A percentile compares a stretch with the other conserved stretches of the same genome.
phyloP scores from a whole-genome alignment of 2,329 filamentous ascomycete genomes.

The Verticillium dahliae region DNA sequence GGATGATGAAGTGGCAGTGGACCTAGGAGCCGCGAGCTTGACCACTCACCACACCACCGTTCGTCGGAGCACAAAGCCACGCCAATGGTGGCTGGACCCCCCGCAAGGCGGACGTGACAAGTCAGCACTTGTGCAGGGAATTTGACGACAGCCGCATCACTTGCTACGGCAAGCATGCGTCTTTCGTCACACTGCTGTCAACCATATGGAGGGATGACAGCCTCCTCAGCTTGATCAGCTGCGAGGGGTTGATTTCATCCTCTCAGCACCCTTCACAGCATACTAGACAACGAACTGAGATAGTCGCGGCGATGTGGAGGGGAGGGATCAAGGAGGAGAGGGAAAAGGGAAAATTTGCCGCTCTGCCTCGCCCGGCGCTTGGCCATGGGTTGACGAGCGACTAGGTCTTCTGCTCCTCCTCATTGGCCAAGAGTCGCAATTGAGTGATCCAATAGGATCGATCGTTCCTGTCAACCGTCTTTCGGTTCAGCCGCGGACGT shows the following conservation, averaged over 20 bases:
- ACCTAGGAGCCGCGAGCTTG: background rate
- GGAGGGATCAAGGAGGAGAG: background rate
- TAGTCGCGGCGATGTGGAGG: too few relatives aligned
- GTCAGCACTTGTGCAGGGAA: constrained; percentile 10
- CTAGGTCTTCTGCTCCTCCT: background rate
- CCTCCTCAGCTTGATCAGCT: background rate
- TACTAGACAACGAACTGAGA: too few relatives aligned
- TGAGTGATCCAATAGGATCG: constrained; percentile 6
- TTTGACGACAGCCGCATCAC: constrained; percentile 9
- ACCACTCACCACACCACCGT: background rate
- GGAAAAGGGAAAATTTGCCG: background rate
- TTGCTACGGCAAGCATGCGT: constrained; percentile 4
- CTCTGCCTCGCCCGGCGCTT: background rate
- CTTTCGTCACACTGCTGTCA: constrained; percentile 4
- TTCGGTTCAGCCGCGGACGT: constrained; percentile 6
- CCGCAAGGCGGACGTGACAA: background rate
- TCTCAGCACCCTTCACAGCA: too few relatives aligned
- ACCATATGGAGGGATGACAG: background rate
- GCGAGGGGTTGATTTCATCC: too few relatives aligned
- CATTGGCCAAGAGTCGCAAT: constrained; percentile 4
- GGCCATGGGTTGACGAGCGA: background rate
- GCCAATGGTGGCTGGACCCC: background rate
- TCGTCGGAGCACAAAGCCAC: background rate
- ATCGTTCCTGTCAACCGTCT: constrained; percentile 2
- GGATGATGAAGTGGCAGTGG: background rate